Conservation (phyloP, 106 monocot species). For the Phalaenopsis equestris region DNA sequence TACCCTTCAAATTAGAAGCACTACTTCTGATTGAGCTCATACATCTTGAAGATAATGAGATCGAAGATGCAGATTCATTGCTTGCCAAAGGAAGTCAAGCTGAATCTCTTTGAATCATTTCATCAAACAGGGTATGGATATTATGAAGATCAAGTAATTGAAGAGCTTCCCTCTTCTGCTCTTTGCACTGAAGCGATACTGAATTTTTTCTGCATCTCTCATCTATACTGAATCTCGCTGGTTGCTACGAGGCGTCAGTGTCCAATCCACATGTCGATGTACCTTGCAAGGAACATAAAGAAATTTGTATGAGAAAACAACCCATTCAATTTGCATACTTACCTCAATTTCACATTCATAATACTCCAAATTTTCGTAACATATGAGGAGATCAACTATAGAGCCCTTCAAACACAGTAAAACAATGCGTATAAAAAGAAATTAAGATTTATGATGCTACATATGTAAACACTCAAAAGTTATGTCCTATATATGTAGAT, state of each 20-base stretch:
- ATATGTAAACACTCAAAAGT: too few relatives aligned
- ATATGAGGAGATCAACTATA: too few relatives aligned
- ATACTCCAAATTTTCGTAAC: too few relatives aligned
- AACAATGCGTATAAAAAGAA: too few relatives aligned
- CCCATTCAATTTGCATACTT: too few relatives aligned
- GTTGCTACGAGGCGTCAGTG: neutral
- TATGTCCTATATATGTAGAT: too few relatives aligned
- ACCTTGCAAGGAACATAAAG: too few relatives aligned
- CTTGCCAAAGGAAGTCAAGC: slow-evolving; percentile 15
- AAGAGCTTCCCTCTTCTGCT: slow-evolving; percentile 35
- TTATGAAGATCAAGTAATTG: slow-evolving; percentile 28
- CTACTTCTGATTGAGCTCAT: neutral
- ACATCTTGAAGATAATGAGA: neutral
- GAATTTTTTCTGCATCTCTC: slow-evolving; percentile 36
- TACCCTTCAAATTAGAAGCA: neutral
- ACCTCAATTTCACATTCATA: too few relatives aligned
- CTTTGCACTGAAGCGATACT: slow-evolving; percentile 12
- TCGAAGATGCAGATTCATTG: neutral
- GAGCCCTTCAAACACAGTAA: too few relatives aligned
- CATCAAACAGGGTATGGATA: slow-evolving; percentile 23
- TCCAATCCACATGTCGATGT: too few relatives aligned
- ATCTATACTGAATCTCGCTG: slow-evolving; percentile 20
- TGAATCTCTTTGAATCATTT: slow-evolving; percentile 26
- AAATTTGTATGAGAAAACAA: too few relatives aligned
- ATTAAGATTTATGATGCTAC: too few relatives aligned